These are phyloP conservation scores for Alternaria hordeiaustralica DNA, from an alignment of 2,329 filamentous ascomycete species.

Conservation along the genomic window DNA sequence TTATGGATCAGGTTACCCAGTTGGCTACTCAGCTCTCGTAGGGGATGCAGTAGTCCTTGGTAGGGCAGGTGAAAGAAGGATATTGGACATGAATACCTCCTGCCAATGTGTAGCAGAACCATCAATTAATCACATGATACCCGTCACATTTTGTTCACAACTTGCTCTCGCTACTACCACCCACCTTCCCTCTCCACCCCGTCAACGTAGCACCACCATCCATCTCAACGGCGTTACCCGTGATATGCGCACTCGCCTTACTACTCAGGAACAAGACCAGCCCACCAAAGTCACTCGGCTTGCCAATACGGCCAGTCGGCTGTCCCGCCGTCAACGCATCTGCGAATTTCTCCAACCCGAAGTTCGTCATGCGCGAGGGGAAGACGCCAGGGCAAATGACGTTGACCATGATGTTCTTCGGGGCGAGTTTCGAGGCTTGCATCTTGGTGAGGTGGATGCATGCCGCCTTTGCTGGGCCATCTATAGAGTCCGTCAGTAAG, in stretches of 20 bases:
- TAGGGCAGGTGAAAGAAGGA: background rate
- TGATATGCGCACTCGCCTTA: constrained; percentile 50
- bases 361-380: constrained; percentile 62
- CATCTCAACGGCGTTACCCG: constrained; percentile 56
- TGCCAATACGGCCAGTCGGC: constrained; percentile 56
- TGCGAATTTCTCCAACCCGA: constrained; percentile 57
- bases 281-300: constrained; percentile 57
- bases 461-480: constrained; percentile 61
- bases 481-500: constrained; percentile 14
- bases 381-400: constrained; percentile 56
- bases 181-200: constrained; percentile 50
- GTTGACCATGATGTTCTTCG: constrained; percentile 61
- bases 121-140: background rate
- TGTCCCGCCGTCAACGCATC: constrained; percentile 56
- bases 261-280: constrained; percentile 54
- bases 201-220: constrained; percentile 55
- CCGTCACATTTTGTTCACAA: constrained; percentile 17
- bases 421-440: constrained; percentile 58
- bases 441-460: constrained; percentile 61
- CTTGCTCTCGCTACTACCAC: constrained; percentile 28
- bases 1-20: constrained; percentile 59
- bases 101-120: background rate
- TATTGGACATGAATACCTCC: accelerated
- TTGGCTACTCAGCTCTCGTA: constrained; percentile 31
- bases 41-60: background rate